phyloP scores from a whole-genome alignment of 345 rosid species.

The Brassica nigra region DNA sequence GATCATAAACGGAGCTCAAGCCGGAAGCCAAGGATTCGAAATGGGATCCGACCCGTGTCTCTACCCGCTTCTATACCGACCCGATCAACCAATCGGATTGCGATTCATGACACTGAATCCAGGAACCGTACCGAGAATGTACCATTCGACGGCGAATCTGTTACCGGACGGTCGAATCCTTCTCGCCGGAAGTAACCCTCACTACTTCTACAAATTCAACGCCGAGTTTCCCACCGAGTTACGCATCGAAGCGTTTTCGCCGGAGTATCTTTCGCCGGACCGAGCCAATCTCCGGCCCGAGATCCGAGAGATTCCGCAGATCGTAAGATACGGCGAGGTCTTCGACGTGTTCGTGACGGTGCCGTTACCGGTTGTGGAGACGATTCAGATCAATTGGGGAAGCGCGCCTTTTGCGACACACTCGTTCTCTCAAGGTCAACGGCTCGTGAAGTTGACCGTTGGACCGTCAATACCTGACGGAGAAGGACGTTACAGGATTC shows the following conservation, averaged over 20 bases:
- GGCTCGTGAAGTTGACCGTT: constrained; percentile 69
- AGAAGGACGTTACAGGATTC: constrained; percentile 53
- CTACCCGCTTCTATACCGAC: constrained; percentile 62
- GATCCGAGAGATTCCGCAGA: constrained; percentile 54
- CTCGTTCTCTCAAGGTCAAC: constrained; percentile 85
- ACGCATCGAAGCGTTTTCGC: constrained; percentile 86
- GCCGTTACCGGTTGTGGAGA: constrained; percentile 71
- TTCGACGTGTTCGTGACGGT: constrained; percentile 56
- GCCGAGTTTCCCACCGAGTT: constrained; percentile 73
- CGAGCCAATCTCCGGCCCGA: constrained; percentile 74
- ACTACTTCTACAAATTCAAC: constrained; percentile 62
- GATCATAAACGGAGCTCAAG: constrained; percentile 86
- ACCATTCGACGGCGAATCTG: constrained; percentile 89
- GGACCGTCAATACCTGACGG: constrained; percentile 54
- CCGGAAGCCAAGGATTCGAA: constrained; percentile 73
- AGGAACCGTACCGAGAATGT: constrained; percentile 78
- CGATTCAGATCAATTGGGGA: constrained; percentile 57
- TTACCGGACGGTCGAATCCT: constrained; percentile 81
- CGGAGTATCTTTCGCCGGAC: constrained; percentile 75
- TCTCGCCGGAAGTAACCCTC: constrained; percentile 90
- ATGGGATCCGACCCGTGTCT: constrained; percentile 65
- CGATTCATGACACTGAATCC: constrained; percentile 79
- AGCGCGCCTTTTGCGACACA: constrained; percentile 87
- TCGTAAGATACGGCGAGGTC: constrained; percentile 55
- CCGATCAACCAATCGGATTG: constrained; percentile 60